Evolutionary conservation across 2,329 filamentous ascomycete species (phyloP).

Genomic region (Huntiella abstrusa): DNA sequence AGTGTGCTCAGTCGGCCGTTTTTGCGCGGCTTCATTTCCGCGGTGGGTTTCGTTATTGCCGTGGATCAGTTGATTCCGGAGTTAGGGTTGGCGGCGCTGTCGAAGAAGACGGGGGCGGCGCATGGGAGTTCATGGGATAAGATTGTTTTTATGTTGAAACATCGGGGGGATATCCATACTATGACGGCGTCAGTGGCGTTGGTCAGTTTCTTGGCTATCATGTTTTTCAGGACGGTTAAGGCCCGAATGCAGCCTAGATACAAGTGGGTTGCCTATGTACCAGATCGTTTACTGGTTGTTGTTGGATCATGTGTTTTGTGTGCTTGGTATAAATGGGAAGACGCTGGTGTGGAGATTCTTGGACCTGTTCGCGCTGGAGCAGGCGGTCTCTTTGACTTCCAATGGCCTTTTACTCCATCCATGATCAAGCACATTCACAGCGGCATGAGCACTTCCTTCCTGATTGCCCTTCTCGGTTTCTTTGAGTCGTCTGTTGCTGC

Average conservation of each 20-base stretch:
- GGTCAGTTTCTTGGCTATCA: constrained; percentile 69
- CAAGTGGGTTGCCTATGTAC: constrained; percentile 67
- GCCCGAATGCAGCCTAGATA: constrained; percentile 60
- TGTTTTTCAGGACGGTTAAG: constrained; percentile 74
- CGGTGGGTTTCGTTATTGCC: constrained; percentile 88
- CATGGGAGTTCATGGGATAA: constrained; percentile 83
- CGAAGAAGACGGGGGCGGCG: constrained; percentile 43
- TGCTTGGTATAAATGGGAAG: constrained; percentile 59
- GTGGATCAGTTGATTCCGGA: constrained; percentile 90
- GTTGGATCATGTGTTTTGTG: constrained; percentile 66
- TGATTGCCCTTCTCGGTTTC: constrained; percentile 91
- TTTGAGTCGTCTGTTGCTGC: constrained; percentile 95
- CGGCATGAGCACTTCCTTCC: constrained; percentile 75
- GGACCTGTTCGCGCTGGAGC: constrained; percentile 59
- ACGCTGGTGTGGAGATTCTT: constrained; percentile 62
- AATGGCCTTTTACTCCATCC: constrained; percentile 62
- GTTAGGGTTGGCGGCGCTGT: constrained; percentile 52
- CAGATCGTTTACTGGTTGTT: constrained; percentile 80
- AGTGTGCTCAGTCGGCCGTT: constrained; percentile 88
- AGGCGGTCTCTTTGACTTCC: constrained; percentile 57
- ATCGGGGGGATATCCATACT: constrained; percentile 46
- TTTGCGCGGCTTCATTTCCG: constrained; percentile 85
- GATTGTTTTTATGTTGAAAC: constrained; percentile 54
- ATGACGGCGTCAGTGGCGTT: constrained; percentile 62
- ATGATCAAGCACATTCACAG: constrained; percentile 70